Evolutionary conservation across 352 stramenopile genomes (phyloP).

Genomic region (Phytophthora syringae): DNA sequence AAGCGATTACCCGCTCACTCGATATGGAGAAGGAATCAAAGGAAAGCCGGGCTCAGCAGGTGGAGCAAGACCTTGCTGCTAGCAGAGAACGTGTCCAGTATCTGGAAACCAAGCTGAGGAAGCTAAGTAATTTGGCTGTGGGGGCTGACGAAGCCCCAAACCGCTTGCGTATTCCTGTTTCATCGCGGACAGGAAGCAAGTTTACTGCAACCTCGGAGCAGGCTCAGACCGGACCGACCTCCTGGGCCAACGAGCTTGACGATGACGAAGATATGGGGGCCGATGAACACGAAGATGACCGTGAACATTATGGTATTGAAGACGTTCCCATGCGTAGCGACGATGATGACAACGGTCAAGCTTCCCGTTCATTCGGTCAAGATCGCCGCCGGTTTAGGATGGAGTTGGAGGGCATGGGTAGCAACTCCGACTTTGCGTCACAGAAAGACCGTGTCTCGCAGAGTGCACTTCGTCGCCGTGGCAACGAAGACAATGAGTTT

Average conservation of each 20-base stretch:
- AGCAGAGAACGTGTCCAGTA: slow-evolving; percentile 69
- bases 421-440: slow-evolving; percentile 48
- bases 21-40: slow-evolving; percentile 64
- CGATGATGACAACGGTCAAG: slow-evolving; percentile 36
- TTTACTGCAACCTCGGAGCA: slow-evolving; percentile 18
- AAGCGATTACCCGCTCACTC: slow-evolving; percentile 44
- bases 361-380: slow-evolving; percentile 26
- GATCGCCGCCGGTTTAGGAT: slow-evolving; percentile 62
- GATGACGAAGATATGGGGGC: slow-evolving; percentile 70
- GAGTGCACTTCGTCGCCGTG: slow-evolving; percentile 37
- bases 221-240: slow-evolving; percentile 43
- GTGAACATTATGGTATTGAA: slow-evolving; percentile 47
- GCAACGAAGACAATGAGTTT: slow-evolving; percentile 41
- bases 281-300: slow-evolving; percentile 43
- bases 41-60: slow-evolving; percentile 47
- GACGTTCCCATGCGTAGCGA: slow-evolving; percentile 65
- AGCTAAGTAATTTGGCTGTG: slow-evolving; percentile 38
- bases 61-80: slow-evolving; percentile 56
- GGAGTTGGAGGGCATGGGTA: slow-evolving; percentile 54
- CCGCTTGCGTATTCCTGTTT: slow-evolving; percentile 25
- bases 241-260: slow-evolving; percentile 79
- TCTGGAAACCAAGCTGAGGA: slow-evolving; percentile 66
- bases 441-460: slow-evolving; percentile 46
- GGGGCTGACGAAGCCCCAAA: slow-evolving; percentile 18
- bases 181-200: slow-evolving; percentile 23